Conservation (phyloP, 2,329 filamentous ascomycete genomes). For the Lachnellula subtilissima region DNA sequence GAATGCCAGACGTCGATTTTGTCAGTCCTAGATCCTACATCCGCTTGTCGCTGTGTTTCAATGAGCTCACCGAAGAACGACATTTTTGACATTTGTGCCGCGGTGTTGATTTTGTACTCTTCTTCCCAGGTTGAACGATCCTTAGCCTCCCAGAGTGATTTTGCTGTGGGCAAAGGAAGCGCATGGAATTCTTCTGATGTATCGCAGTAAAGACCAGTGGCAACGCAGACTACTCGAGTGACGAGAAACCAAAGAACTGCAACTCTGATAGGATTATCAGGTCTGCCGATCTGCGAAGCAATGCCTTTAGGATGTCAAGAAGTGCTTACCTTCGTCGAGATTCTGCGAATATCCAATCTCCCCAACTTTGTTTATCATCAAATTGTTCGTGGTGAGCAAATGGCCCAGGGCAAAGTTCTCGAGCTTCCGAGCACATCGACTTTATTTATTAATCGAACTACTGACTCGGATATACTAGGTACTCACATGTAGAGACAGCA, state of each 20-base stretch:
- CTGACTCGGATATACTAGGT: background rate
- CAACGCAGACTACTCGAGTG: constrained; percentile 2
- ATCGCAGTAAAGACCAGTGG: constrained; percentile 2
- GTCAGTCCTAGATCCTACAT: background rate
- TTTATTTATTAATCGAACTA: background rate
- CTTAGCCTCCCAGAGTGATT: constrained; percentile 8
- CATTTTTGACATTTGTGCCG: background rate
- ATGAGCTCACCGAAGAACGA: constrained; percentile 1
- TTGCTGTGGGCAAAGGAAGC: constrained; percentile 3
- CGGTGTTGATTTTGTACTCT: constrained; percentile 1
- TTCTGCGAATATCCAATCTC: constrained; percentile 12
- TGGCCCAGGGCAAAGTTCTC: background rate
- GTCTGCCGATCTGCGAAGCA: background rate
- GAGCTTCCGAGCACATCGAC: background rate
- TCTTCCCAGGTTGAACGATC: constrained; percentile 3
- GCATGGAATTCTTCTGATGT: background rate
- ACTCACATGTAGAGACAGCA: constrained; percentile 2
- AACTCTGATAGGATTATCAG: background rate
- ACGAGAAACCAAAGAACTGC: constrained; percentile 10
- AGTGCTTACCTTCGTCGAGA: constrained; percentile 4
- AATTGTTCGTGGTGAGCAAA: background rate
- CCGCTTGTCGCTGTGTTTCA: constrained; percentile 1
- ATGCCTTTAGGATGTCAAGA: background rate
- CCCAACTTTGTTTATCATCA: constrained; percentile 2
- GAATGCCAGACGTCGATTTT: constrained; percentile 8